A percentile compares a stretch with the other conserved stretches of the same genome.
Evolutionary conservation across 2,329 filamentous ascomycete species (phyloP).

Genomic region (Thermomyces lanuginosus): DNA sequence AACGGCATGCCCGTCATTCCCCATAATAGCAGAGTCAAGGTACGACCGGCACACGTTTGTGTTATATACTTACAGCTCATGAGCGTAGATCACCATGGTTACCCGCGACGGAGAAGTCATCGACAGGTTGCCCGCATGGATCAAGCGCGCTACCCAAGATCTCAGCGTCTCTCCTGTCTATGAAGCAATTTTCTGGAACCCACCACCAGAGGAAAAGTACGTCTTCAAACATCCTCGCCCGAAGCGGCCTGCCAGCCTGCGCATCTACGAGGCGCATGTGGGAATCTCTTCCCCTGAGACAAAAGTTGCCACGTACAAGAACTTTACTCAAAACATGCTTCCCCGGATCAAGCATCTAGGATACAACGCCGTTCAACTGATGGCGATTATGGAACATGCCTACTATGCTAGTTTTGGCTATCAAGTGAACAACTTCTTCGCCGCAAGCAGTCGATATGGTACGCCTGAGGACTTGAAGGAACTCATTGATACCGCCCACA

Average conservation of each 20-base stretch:
- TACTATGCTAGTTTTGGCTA: slow-evolving; percentile 99
- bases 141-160: slow-evolving; percentile 92
- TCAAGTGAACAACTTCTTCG: slow-evolving; percentile 97
- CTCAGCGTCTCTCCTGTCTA: slow-evolving; percentile 77
- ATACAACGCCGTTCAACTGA: slow-evolving; percentile 95
- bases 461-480: slow-evolving; percentile 90
- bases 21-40: slow-evolving; percentile 95
- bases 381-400: slow-evolving; percentile 98
- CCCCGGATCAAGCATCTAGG: slow-evolving; percentile 78
- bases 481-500: slow-evolving; percentile 85
- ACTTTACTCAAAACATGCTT: slow-evolving; percentile 85
- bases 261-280: slow-evolving; percentile 97
- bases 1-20: slow-evolving; percentile 63
- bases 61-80: slow-evolving; percentile 4
- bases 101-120: slow-evolving; percentile 63
- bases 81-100: slow-evolving; percentile 58
- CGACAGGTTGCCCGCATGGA: slow-evolving; percentile 89
- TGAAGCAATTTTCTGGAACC: slow-evolving; percentile 95
- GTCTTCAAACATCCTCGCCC: slow-evolving; percentile 70
- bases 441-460: slow-evolving; percentile 88
- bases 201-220: slow-evolving; percentile 59
- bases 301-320: slow-evolving; percentile 84
- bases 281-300: slow-evolving; percentile 88
- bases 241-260: slow-evolving; percentile 66
- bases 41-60: slow-evolving; percentile 23